A percentile compares a stretch with the other conserved stretches of the same genome.
phyloP scores from a whole-genome alignment of 345 rosid species.

The Dimocarpus longan region DNA sequence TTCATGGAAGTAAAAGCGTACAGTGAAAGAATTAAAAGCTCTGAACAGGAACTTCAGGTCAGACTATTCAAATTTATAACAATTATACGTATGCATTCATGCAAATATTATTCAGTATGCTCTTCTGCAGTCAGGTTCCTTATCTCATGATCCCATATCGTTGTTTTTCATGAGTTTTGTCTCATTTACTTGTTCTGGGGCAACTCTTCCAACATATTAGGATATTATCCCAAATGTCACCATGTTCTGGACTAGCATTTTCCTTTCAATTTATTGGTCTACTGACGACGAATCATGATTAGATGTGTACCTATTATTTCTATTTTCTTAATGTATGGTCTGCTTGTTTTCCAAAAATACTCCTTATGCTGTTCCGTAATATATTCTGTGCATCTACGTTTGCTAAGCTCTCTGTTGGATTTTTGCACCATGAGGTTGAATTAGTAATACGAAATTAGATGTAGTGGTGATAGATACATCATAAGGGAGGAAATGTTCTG shows the following conservation, averaged over 20 bases:
- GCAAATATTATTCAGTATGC: not conserved
- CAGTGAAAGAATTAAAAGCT: slow-evolving; percentile 59
- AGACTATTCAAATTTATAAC: slow-evolving; percentile 19
- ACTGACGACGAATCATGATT: not conserved
- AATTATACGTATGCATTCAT: not conserved
- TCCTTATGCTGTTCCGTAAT: not conserved
- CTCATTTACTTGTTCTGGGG: not conserved
- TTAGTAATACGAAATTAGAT: not conserved
- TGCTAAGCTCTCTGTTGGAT: not conserved
- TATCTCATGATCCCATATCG: not conserved
- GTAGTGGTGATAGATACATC: not conserved
- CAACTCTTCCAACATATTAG: not conserved
- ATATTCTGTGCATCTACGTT: not conserved
- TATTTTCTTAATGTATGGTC: not conserved
- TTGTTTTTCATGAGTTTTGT: not conserved
- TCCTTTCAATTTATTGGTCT: not conserved
- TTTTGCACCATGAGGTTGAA: not conserved
- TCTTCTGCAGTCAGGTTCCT: not conserved
- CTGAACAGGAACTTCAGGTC: slow-evolving; percentile 83
- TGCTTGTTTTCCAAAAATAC: not conserved
- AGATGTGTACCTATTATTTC: not conserved
- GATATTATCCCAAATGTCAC: not conserved
- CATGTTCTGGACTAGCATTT: not conserved
- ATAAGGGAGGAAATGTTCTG: not conserved
- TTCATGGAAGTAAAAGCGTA: slow-evolving; percentile 66